A percentile compares a stretch with the other conserved stretches of the same genome.
Conservation (phyloP, 2,329 filamentous ascomycete genomes). For the Cercospora zeae-maydis region DNA sequence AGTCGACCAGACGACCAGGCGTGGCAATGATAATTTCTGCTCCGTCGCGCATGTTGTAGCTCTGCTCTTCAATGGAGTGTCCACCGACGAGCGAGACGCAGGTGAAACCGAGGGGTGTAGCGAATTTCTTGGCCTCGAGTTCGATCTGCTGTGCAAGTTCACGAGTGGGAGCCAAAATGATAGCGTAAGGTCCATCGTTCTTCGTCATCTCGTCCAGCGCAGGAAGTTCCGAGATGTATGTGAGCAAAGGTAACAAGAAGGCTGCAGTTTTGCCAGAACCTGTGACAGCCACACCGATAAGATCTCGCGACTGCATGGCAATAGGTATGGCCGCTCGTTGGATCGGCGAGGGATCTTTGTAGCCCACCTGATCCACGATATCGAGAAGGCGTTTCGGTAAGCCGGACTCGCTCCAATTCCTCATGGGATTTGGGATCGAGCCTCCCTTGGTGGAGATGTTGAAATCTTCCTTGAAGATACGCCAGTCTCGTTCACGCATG, state of each 20-base stretch:
- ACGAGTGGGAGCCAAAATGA: slow-evolving; percentile 92
- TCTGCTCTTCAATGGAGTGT: slow-evolving; percentile 90
- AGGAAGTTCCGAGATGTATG: slow-evolving; percentile 90
- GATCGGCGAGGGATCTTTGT: slow-evolving; percentile 85
- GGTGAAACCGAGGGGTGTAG: slow-evolving; percentile 82
- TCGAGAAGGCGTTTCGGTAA: slow-evolving; percentile 74
- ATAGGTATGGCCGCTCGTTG: slow-evolving; percentile 95
- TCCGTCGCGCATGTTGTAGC: slow-evolving; percentile 82
- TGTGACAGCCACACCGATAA: slow-evolving; percentile 97
- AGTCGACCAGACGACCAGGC: slow-evolving; percentile 92
- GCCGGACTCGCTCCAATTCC: slow-evolving; percentile 81
- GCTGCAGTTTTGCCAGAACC: slow-evolving; percentile 98
- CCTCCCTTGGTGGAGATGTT: slow-evolving; percentile 94
- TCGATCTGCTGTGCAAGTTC: slow-evolving; percentile 98
- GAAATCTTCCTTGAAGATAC: slow-evolving; percentile 99
- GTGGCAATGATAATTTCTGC: slow-evolving; percentile 99
- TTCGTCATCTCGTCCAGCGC: slow-evolving; percentile 80
- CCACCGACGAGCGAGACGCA: slow-evolving; percentile 98
- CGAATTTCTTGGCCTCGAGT: slow-evolving; percentile 88
- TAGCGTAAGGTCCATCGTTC: slow-evolving; percentile 94
- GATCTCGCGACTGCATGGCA: slow-evolving; percentile 82
- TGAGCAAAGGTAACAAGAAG: slow-evolving; percentile 84
- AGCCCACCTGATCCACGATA: slow-evolving; percentile 80
- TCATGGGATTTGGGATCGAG: slow-evolving; percentile 91
- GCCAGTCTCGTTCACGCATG: slow-evolving; percentile 97